Evolutionary conservation across 192 early-diverging fungal genomes (phyloP), one percentile per base, ranked within the genome.

Genomic region (Gryganskiella cystojenkinii): DNA sequence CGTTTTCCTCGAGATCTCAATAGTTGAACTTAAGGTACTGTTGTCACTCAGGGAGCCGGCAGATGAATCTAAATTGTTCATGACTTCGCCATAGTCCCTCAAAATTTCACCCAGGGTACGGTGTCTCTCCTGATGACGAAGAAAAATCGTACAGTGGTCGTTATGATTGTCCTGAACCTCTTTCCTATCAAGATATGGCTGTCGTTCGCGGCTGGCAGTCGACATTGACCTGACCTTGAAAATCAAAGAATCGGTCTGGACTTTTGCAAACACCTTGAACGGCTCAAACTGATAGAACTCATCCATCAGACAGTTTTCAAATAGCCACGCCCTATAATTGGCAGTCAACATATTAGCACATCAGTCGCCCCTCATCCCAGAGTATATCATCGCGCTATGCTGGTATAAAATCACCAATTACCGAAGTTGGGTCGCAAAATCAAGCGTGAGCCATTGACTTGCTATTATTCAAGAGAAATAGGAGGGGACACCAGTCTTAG

Each of bases 381-480:
- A 55, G 7, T 25, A 43, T n/a, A n/a, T n/a, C n/a, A 65, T 47
- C 4, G 45, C 17, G 4, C 17, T 22, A 25, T 14, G 40, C 54
- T 27, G 37, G 34, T 33, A n/a, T 46, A 68, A 33, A 7, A 11
- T 20, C n/a, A 51, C 5, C 42, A 25, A 4, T 49, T 79, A 86
- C 87, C 87, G 78, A 1, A 89, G 49, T 50, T 83, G 74, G 24
- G 80, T 62, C 2, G 85, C 87, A 80, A 87, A 87, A 50, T 85
- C 84, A 50, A 89, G 54, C n/a, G 85, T 80, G 24, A 84, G 80
- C 87, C 87, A 89, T 64, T 89, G 87, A 56, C 85, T 89, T 10
- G 87, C 84, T 67, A 47, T n/a, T n/a, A n/a, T 35, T 22, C 50
- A 30, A 14, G 6, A 56, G 3, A 15, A 24, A 2, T 1, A 27